These are phyloP conservation scores for Fusarium burgessii DNA, from an alignment of 2,329 filamentous ascomycete species.

Conservation along the genomic window DNA sequence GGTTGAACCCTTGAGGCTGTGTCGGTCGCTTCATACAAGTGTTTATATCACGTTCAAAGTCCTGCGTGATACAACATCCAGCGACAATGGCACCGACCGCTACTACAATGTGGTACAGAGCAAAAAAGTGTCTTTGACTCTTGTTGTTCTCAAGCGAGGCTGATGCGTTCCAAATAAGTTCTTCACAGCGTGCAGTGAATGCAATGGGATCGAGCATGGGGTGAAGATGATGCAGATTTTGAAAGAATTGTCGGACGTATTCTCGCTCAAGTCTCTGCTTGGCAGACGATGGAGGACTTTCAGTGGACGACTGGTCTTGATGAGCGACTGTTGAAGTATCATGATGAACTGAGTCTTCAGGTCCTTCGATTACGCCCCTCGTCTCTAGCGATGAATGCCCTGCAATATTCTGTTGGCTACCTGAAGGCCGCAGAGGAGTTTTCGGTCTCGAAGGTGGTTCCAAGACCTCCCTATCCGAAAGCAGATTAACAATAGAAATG, in stretches of 20 bases:
- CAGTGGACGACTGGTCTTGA: not conserved
- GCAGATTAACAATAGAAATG: not conserved
- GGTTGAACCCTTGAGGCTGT: not conserved
- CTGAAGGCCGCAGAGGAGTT: not conserved
- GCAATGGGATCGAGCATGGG: not conserved
- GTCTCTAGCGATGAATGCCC: not conserved
- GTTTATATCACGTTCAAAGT: not conserved
- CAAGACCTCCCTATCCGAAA: not conserved
- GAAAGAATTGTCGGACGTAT: constrained; percentile 6
- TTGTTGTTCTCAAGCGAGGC: not conserved
- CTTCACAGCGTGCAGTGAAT: not conserved
- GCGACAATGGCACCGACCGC: not conserved
- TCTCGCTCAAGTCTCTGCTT: not conserved
- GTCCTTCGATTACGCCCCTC: fast-evolving
- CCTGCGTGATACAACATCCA: not conserved
- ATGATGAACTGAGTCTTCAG: not conserved
- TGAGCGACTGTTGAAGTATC: too few relatives aligned
- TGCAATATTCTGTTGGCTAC: not conserved
- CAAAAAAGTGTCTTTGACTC: not conserved
- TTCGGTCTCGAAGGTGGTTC: not conserved
- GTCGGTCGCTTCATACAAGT: not conserved
- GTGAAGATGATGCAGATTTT: constrained; percentile 2
- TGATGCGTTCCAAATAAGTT: not conserved
- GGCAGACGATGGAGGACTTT: not conserved
- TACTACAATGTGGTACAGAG: not conserved